Conservation (phyloP, 2,329 filamentous ascomycete species). For the Scopulariopsis brevicaulis region DNA sequence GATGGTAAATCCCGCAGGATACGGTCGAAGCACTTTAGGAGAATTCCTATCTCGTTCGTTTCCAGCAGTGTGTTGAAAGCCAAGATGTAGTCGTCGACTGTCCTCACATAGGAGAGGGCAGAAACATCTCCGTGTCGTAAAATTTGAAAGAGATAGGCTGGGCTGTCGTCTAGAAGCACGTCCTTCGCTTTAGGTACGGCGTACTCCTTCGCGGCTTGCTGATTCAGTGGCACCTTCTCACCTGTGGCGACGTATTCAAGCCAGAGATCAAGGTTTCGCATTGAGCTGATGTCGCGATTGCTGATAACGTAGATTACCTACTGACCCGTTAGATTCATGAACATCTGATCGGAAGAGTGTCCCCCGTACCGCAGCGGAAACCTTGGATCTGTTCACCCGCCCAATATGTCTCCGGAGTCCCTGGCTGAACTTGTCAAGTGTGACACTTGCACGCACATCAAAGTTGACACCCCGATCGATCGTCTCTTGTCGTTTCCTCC, state of each 20-base stretch:
- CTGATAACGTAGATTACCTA: conserved; percentile 30
- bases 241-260: conserved; percentile 24
- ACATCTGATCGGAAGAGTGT: background rate
- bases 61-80: background rate
- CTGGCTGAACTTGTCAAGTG: conserved; percentile 23
- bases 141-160: background rate
- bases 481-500: conserved; percentile 8
- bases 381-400: conserved; percentile 20
- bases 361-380: conserved; percentile 21
- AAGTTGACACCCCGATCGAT: background rate
- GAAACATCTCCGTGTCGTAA: background rate
- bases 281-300: conserved; percentile 23
- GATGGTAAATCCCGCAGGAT: background rate
- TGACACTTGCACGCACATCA: conserved; percentile 16
- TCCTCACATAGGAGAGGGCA: background rate
- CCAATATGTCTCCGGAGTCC: conserved; percentile 23
- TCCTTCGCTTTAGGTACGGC: conserved; percentile 14
- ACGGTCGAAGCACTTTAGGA: background rate
- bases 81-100: background rate
- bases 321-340: background rate
- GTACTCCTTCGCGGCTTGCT: conserved; percentile 19
- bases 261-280: conserved; percentile 25
- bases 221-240: conserved; percentile 22
- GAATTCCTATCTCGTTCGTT: background rate
- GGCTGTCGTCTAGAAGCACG: conserved; percentile 6